Base-by-base conservation (phyloP, 2,329 filamentous ascomycete genomes). In the Paraconiothyrium sp. region DNA sequence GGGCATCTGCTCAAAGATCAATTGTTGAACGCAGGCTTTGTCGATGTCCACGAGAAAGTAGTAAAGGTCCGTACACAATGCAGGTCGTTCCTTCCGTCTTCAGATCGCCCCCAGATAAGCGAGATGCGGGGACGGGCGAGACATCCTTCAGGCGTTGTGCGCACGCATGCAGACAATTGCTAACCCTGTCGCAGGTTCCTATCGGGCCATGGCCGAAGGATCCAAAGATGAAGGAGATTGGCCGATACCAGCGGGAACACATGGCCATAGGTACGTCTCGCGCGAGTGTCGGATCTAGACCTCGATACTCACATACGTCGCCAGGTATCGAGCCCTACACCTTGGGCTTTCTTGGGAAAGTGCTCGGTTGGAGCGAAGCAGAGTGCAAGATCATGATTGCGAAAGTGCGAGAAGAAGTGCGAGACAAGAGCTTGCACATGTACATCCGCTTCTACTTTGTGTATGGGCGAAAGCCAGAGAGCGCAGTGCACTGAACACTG, bases 191-290 rank as follows among this genome's bases (percentile, higher is more conserved):
- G 9, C 13, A 77, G 74, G 64, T 78, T 27, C 76, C 76, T 14
- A 65, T 77, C 27, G 75, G 75, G 14, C 70, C 74, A 1, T 85
- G 83, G 83, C 78, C 82, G 6, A 81, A 81, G 54, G 82, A 85
- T 54, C 76, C 78, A 1, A 80, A 80, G 57, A 80, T 83, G 78
- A 85, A 84, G 67, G 80, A 83, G 64, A 79, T 85, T 24, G 83
- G 84, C 16, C 73, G 79, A 32, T 83, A 75, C 58, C 72, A 77
- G 63, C 73, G 74, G 47, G 74, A 77, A 57, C 73, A 76, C 64
- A 70, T 77, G 67, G 61, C 67, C 50, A 70, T 76, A 64, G 76
- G 60, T 62, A 44, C 24, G 55, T 56, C 39, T 44, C 57, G 43
- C 32, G 35, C 46, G 54, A 57, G 54, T 48, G 13, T 32, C 41